These are phyloP conservation scores for Metschnikowia gruessii DNA, from an alignment of 805 yeast genomes.

Conservation along the genomic window DNA sequence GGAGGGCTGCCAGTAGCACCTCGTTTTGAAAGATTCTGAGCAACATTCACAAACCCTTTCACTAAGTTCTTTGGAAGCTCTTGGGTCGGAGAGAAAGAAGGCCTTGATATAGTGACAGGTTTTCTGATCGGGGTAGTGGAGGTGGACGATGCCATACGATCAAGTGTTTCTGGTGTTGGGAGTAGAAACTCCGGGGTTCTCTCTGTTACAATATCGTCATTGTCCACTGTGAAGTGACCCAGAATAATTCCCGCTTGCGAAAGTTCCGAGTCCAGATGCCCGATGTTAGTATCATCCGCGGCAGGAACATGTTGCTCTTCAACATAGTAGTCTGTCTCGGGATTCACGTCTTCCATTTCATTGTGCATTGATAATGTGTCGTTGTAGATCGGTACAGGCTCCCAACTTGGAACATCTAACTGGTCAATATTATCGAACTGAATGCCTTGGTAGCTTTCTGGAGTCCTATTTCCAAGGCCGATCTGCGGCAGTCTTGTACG, in stretches of 20 bases:
- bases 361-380: neutral
- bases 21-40: conserved; percentile 12
- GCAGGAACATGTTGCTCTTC: neutral
- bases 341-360: neutral
- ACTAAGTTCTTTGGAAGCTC: conserved; percentile 6
- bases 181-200: neutral
- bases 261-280: conserved; percentile 8
- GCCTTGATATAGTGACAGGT: neutral
- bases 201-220: conserved; percentile 11
- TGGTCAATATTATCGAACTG: conserved; percentile 14
- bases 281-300: neutral
- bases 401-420: conserved; percentile 17
- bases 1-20: conserved; percentile 2
- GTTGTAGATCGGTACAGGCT: conserved; percentile 12
- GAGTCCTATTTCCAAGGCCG: conserved; percentile 7
- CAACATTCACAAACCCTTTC: conserved; percentile 16
- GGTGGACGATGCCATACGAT: neutral
- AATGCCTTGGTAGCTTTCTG: conserved; percentile 7
- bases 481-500: conserved; percentile 10
- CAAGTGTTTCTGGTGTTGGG: neutral
- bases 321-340: neutral
- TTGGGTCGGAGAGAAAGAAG: neutral
- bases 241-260: conserved; percentile 11
- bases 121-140: neutral
- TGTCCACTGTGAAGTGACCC: conserved; percentile 19